Evolutionary conservation across 345 rosid genomes (phyloP), one percentile per base, ranked within the genome.

Genomic region (Salix brachista): DNA sequence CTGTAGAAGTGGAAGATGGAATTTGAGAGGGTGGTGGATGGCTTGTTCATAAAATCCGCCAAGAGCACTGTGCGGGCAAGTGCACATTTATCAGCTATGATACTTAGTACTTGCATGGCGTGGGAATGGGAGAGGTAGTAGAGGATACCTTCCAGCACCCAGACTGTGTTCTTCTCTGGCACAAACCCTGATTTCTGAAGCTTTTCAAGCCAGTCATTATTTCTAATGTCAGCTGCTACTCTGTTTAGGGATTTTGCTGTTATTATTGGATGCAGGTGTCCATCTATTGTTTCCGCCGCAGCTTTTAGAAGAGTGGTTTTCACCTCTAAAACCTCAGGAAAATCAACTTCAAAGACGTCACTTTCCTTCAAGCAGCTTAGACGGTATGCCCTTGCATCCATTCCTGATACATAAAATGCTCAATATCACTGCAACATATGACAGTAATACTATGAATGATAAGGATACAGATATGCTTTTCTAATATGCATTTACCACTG

Each of bases 31-130:
- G 90, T 83, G 60, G 96, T 91, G 18, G 97, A 89, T 19, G 90
- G 89, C 82, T 93, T 89, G 83, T 92, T 92, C 97, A 95, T 95
- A 81, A 95, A 95, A 86, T 95, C 99, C 34, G 97, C 97, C 81
- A 95, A 84, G 58, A 95, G 97, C 82, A 90, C 88, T 16, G 96
- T 91, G 69, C 85, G 84, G 75, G 90, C 85, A 50, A 86, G 80
- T 56, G 77, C 72, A 48, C 97, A 84, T 81, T 88, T 88, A 56
- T 89, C 90, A 64, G 97, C 97, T 80, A 95, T 88, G 86, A 85
- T 81, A 76, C 90, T 88, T 85, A 95, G 90, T 60, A 95, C 94
- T 80, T 95, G 92, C 96, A 87, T 89, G 70, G 99, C 97, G 30
- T 93, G 87, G 67, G 90, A 81, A 58, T 91, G 89, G 58, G 92